Percentiles rank a stretch among this genome's conserved stretches.
phyloP scores from a whole-genome alignment of 257 asterid genomes.

The Lantana camara region DNA sequence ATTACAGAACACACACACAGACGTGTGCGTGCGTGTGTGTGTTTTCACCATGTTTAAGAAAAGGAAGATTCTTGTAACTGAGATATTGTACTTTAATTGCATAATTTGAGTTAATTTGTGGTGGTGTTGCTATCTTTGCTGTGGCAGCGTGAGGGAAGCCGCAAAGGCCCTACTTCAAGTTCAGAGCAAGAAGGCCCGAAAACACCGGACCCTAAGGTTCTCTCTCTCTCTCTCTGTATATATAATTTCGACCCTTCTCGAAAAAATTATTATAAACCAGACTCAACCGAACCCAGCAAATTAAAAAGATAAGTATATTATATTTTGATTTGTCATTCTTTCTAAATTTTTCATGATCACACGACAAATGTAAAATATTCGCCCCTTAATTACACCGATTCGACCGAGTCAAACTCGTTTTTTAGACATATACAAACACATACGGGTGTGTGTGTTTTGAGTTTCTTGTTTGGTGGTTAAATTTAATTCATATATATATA shows the following conservation, averaged over 20 bases:
- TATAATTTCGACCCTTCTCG: neutral
- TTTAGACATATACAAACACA: slow-evolving; percentile 8
- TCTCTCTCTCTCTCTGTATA: too few species aligned
- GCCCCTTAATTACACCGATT: too few species aligned
- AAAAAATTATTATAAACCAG: too few species aligned
- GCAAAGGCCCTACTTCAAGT: slow-evolving; percentile 62
- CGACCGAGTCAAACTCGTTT: too few species aligned
- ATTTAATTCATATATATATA: neutral
- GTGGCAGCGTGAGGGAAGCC: slow-evolving; percentile 80
- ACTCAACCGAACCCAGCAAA: too few species aligned
- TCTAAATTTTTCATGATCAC: too few species aligned
- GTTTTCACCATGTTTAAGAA: too few species aligned
- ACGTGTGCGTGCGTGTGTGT: neutral
- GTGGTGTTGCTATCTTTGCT: slow-evolving; percentile 26
- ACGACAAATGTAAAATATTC: too few species aligned
- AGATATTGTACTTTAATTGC: slow-evolving; percentile 13
- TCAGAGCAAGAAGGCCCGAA: slow-evolving; percentile 74
- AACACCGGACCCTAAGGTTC: slow-evolving; percentile 89
- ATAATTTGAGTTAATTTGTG: neutral
- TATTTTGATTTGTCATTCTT: too few species aligned
- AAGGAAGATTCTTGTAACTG: slow-evolving; percentile 32
- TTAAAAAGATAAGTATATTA: too few species aligned
- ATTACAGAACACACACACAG: neutral
- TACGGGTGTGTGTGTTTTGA: slow-evolving; percentile 23
- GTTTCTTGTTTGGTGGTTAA: neutral